These are phyloP conservation scores for Chlorella ohadii DNA, from an alignment of 139 green algal genomes.

Conservation along the genomic window DNA sequence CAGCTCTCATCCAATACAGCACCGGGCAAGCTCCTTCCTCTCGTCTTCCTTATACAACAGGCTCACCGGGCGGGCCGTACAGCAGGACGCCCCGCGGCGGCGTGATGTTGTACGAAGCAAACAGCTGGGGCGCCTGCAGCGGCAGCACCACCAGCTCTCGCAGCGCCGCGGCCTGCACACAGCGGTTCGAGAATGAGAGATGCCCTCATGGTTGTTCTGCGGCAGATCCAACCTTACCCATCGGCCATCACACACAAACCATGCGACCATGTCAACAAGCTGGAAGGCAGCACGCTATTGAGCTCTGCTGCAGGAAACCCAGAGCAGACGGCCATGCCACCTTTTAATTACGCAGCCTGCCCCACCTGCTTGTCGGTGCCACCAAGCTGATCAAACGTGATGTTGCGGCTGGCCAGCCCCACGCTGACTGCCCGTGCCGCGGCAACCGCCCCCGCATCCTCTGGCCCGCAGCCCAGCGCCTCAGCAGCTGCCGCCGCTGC, in stretches of 20 bases:
- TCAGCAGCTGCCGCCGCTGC: conserved; percentile 13
- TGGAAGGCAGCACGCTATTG: too few relatives aligned
- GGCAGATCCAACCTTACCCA: too few relatives aligned
- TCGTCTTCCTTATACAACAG: too few relatives aligned
- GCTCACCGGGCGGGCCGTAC: conserved; percentile 74
- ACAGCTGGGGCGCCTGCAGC: conserved; percentile 48
- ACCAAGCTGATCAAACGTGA: conserved; percentile 49
- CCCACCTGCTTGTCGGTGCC: conserved; percentile 39
- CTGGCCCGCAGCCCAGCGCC: conserved; percentile 1
- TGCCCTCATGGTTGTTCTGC: neutral
- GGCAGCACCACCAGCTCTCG: conserved; percentile 63
- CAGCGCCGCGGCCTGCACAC: conserved; percentile 39
- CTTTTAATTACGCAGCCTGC: too few relatives aligned
- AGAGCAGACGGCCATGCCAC: neutral
- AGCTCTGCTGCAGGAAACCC: too few relatives aligned
- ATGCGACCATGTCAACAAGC: too few relatives aligned
- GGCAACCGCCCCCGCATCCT: conserved; percentile 40
- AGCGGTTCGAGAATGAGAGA: neutral
- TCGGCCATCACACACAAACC: too few relatives aligned
- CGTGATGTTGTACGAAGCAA: conserved; percentile 51
- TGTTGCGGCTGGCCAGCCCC: conserved; percentile 30
- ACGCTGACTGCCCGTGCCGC: conserved; percentile 48
- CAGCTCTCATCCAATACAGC: too few relatives aligned
- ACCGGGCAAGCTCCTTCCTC: too few relatives aligned
- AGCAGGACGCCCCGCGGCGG: conserved; percentile 83